These are phyloP conservation scores for Yarrowia yakushimensis DNA, from an alignment of 805 yeast genomes.

Conservation along the genomic window DNA sequence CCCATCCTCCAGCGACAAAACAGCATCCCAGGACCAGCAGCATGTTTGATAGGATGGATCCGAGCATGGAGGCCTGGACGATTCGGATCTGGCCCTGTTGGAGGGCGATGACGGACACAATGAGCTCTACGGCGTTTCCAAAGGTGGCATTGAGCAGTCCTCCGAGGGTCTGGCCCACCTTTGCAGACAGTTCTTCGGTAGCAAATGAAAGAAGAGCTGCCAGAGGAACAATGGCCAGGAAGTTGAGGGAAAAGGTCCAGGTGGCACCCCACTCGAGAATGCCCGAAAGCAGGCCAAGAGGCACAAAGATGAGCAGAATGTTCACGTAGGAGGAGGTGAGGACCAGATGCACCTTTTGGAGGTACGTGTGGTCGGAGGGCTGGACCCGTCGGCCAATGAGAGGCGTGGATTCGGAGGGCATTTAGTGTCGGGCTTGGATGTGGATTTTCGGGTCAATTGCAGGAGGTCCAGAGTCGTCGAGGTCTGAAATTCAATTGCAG, in stretches of 20 bases:
- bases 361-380: conserved; percentile 1
- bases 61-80: conserved; percentile 97
- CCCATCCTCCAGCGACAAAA: conserved; percentile 87
- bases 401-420: conserved; percentile 18
- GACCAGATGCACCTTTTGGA: conserved; percentile 27
- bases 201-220: conserved; percentile 89
- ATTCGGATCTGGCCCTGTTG: conserved; percentile 82
- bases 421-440: too few relatives aligned
- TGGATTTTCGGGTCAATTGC: too few relatives aligned
- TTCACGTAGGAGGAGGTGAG: conserved; percentile 62
- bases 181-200: conserved; percentile 85
- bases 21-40: conserved; percentile 93
- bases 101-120: conserved; percentile 88
- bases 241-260: conserved; percentile 66
- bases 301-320: conserved; percentile 75
- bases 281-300: conserved; percentile 80
- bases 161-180: conserved; percentile 88
- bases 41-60: conserved; percentile 84
- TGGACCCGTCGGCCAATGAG: conserved; percentile 23
- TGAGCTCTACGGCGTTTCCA: conserved; percentile 96
- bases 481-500: neutral
- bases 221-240: conserved; percentile 85
- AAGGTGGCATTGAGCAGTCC: conserved; percentile 94
- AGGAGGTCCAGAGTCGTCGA: too few relatives aligned
- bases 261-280: conserved; percentile 51